Conservation (phyloP, 2,329 filamentous ascomycete species). For the Erysiphe pulchra region DNA sequence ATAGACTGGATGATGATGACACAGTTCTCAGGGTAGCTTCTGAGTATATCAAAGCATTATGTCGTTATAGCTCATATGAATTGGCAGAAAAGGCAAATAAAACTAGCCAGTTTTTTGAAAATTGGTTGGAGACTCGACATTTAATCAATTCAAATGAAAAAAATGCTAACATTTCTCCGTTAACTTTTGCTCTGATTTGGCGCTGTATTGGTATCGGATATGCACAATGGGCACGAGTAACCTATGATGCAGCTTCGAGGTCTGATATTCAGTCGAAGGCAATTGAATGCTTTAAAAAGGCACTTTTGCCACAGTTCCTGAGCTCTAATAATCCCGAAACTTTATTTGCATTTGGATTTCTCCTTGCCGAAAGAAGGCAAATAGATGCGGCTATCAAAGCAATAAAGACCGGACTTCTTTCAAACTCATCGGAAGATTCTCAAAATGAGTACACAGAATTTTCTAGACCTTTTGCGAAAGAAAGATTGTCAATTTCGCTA, state of each 20-base stretch:
- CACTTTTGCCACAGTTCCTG: constrained; percentile 39
- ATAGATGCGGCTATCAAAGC: constrained; percentile 57
- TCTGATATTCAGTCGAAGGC: constrained; percentile 54
- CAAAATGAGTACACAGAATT: constrained; percentile 9
- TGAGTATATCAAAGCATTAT: constrained; percentile 56
- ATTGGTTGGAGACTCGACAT: constrained; percentile 40
- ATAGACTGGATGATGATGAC: constrained; percentile 52
- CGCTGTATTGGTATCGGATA: constrained; percentile 67
- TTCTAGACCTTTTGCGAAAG: constrained; percentile 20
- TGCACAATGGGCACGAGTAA: constrained; percentile 66
- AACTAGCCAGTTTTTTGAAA: constrained; percentile 44
- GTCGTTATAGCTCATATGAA: constrained; percentile 49
- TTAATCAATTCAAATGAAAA: constrained; percentile 1
- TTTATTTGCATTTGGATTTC: constrained; percentile 54
- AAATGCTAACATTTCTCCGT: constrained; percentile 19
- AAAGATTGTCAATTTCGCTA: constrained; percentile 44
- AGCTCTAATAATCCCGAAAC: constrained; percentile 46
- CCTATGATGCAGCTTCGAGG: constrained; percentile 46
- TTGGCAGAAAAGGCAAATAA: constrained; percentile 58
- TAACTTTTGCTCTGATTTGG: constrained; percentile 45
- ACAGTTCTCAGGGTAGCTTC: constrained; percentile 54
- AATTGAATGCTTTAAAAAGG: constrained; percentile 47
- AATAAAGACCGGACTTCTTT: constrained; percentile 48
- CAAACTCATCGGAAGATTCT: constrained; percentile 19
- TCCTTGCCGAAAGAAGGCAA: constrained; percentile 73